Conservation (phyloP, 2,329 filamentous ascomycete species). For the Dactylella cylindrospora region DNA sequence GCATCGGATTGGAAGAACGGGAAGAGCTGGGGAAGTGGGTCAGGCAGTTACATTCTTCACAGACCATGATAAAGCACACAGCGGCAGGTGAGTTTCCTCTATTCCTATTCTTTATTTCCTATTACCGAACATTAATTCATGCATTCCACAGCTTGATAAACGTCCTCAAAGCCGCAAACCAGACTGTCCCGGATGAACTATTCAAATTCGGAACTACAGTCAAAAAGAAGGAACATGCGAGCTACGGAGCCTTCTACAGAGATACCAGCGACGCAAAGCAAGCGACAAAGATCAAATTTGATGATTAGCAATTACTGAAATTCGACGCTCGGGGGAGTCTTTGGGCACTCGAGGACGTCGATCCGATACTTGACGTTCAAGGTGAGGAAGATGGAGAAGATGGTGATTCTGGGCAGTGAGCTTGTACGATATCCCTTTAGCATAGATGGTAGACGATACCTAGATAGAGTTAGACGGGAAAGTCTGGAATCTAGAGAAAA, state of each 20-base stretch:
- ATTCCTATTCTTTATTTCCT: conserved; percentile 13
- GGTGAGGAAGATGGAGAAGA: neutral
- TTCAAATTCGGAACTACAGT: conserved; percentile 97
- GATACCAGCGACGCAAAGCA: conserved; percentile 66
- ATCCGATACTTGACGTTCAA: conserved; percentile 6
- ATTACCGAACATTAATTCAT: conserved; percentile 43
- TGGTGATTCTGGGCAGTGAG: neutral
- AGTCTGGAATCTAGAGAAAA: no score
- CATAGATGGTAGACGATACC: neutral
- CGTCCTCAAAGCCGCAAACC: conserved; percentile 88
- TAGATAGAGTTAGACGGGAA: neutral
- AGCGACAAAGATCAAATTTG: conserved; percentile 49
- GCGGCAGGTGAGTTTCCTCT: conserved; percentile 70
- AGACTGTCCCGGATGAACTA: conserved; percentile 83
- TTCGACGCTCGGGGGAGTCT: conserved; percentile 11
- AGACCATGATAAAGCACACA: conserved; percentile 87
- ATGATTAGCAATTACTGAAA: conserved; percentile 45
- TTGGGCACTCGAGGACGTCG: conserved; percentile 18
- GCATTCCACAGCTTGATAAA: conserved; percentile 71
- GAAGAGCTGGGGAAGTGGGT: conserved; percentile 85
- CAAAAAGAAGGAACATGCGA: conserved; percentile 96
- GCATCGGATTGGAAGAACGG: conserved; percentile 92
- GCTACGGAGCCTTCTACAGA: conserved; percentile 94
- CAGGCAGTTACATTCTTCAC: conserved; percentile 92
- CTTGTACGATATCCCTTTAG: conserved; percentile 19